phyloP scores from a whole-genome alignment of 352 stramenopile genomes.

The Globisporangium barbulae region DNA sequence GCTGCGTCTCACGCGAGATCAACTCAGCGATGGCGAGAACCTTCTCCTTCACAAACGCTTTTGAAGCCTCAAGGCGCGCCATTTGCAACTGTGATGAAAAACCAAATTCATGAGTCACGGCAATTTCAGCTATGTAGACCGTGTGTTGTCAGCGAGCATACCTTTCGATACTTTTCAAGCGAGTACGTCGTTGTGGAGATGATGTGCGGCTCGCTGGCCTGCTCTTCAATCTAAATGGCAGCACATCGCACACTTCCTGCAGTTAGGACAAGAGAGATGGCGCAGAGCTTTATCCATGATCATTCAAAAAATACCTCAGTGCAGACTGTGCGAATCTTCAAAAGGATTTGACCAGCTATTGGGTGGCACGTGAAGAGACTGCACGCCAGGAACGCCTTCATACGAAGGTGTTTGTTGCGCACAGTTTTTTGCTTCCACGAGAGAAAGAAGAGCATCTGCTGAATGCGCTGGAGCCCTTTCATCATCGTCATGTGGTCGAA shows the following conservation, averaged over 20 bases:
- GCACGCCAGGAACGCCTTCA: conserved; percentile 34
- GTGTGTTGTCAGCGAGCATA: not conserved
- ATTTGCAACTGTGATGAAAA: conserved; percentile 17
- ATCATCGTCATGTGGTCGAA: conserved; percentile 77
- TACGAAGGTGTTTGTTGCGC: conserved; percentile 33
- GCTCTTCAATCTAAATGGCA: conserved; percentile 18
- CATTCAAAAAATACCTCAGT: conserved; percentile 19
- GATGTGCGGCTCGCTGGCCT: not conserved
- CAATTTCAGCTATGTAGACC: not conserved
- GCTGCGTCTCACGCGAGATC: conserved; percentile 19
- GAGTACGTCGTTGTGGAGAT: conserved; percentile 1
- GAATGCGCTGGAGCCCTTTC: conserved; percentile 52
- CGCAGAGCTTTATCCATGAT: not conserved
- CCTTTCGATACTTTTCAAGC: conserved; percentile 10
- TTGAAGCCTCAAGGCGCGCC: conserved; percentile 16
- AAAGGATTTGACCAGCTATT: conserved; percentile 29
- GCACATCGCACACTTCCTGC: not conserved
- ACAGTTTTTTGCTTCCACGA: conserved; percentile 63
- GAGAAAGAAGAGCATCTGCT: conserved; percentile 74
- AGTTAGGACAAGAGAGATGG: not conserved
- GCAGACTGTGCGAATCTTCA: conserved; percentile 28
- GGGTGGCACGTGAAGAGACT: conserved; percentile 54
- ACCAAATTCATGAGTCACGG: not conserved
- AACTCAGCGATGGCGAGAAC: conserved; percentile 21
- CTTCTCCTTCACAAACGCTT: conserved; percentile 16